Base-by-base conservation (phyloP, 306 rosid genomes). In the Cucurbita ficifolia region DNA sequence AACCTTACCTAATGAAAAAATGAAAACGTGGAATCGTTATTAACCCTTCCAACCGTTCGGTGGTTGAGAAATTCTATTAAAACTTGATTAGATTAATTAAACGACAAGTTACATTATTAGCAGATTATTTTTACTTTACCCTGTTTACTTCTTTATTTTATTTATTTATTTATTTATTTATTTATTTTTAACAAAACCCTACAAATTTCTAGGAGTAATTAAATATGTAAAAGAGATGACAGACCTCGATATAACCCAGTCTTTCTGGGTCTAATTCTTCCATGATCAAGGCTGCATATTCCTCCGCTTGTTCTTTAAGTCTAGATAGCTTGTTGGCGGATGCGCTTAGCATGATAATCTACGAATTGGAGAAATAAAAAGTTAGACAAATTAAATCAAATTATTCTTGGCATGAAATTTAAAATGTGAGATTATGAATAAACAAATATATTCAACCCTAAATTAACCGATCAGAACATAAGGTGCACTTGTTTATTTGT, bases 221-320 rank as follows among this genome's bases (percentile, higher is more conserved):
- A 29, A 29, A 29, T 29, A 29, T 29, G 33, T 29, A 29, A 10
- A 13, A 29, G 35, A 6, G 6, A 35, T 61, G 76, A 54, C 83
- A 72, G 50, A 92, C 99, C 99, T 95, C 99, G 58, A 95, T 91
- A 76, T 91, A 95, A 77, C 99, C 99, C 76, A 95, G 86, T 78
- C 89, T 73, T 84, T 95, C 99, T 10, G 99, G 99, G 81, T 95
- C 99, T 68, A 95, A 84, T 82, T 95, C 99, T 81, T 95, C 99
- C 99, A 95, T 95, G 63, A 95, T 95, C 4, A 95, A 75, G 76
- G 99, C 97, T 74, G 99, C 99, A 83, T 95, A 95, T 88, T 95
- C 99, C 82, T 91, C 99, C 6, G 97, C 99, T 71, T 95, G 99
- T 79, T 91, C 99, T 81, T 95, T 87, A 83, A 95, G 81, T 84